phyloP scores from a whole-genome alignment of 805 yeast species.

The Monosporozyma aerobia region DNA sequence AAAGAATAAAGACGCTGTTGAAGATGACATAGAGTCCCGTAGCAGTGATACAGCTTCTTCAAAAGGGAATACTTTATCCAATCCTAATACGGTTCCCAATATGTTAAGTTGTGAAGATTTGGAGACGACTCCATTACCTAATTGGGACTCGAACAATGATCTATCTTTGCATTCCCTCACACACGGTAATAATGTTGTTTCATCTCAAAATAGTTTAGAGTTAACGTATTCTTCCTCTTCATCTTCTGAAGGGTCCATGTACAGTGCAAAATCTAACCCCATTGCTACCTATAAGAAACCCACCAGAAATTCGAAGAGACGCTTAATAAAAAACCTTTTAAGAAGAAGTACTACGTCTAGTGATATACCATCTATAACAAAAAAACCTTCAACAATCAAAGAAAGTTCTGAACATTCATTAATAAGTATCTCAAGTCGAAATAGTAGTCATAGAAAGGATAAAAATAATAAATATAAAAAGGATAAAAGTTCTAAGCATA shows the following conservation, averaged over 20 bases:
- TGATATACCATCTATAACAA: not conserved
- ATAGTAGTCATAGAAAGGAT: not conserved
- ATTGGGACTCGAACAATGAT: not conserved
- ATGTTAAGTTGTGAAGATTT: not conserved
- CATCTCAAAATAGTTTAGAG: not conserved
- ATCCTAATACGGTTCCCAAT: not conserved
- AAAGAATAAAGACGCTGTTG: not conserved
- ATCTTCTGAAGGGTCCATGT: not conserved
- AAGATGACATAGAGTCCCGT: not conserved
- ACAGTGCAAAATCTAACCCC: not conserved
- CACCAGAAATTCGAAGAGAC: not conserved
- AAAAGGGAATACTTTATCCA: not conserved
- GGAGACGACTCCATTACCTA: not conserved
- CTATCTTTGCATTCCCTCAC: not conserved
- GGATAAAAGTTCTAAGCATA: not conserved
- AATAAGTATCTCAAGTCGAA: not conserved
- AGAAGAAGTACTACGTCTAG: not conserved
- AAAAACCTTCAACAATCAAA: not conserved
- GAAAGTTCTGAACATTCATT: not conserved
- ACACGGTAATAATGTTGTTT: not conserved
- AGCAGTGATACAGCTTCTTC: not conserved
- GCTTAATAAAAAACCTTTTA: not conserved
- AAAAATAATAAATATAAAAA: not conserved
- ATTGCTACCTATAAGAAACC: not conserved
- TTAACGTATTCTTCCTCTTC: not conserved